Evolutionary conservation across 768 basidiomycete genomes (phyloP).

Genomic region (Serendipita sp.): DNA sequence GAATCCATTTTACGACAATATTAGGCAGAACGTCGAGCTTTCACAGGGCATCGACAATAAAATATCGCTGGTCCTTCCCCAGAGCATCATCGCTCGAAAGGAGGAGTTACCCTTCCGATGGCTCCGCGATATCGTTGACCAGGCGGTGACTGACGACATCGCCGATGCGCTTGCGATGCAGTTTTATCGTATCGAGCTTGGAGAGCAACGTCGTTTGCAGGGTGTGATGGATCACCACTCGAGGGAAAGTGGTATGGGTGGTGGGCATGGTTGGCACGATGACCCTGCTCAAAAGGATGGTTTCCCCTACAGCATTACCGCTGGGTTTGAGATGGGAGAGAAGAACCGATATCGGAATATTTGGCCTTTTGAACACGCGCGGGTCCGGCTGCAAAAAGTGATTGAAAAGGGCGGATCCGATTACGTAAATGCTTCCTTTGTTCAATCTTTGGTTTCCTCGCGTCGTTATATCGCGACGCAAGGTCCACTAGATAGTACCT

Average conservation of each 20-base stretch:
- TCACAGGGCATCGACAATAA: slow-evolving; percentile 51
- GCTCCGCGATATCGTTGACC: slow-evolving; percentile 54
- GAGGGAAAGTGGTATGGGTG: slow-evolving; percentile 25
- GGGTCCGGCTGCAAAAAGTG: slow-evolving; percentile 48
- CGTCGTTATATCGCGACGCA: slow-evolving; percentile 90
- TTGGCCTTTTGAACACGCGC: slow-evolving; percentile 93
- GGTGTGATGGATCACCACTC: slow-evolving; percentile 86
- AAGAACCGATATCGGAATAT: slow-evolving; percentile 97
- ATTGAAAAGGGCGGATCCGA: slow-evolving; percentile 42
- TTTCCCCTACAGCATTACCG: slow-evolving; percentile 88
- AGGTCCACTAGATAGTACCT: slow-evolving; percentile 81
- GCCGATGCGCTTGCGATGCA: slow-evolving; percentile 76
- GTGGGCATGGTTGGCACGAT: not conserved
- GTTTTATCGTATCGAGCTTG: slow-evolving; percentile 83
- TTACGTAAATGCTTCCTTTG: slow-evolving; percentile 90
- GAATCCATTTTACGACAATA: slow-evolving; percentile 93
- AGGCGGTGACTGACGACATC: slow-evolving; percentile 40
- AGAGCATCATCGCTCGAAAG: slow-evolving; percentile 31
- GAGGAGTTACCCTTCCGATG: slow-evolving; percentile 64
- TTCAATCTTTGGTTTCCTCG: slow-evolving; percentile 69
- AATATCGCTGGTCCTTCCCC: slow-evolving; percentile 51
- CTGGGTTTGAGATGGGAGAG: slow-evolving; percentile 84
- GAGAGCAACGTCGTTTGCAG: slow-evolving; percentile 77
- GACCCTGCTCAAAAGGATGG: slow-evolving; percentile 15
- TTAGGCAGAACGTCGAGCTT: slow-evolving; percentile 76